phyloP scores from a whole-genome alignment of 2,329 filamentous ascomycete genomes.

The Penicillium expansum region DNA sequence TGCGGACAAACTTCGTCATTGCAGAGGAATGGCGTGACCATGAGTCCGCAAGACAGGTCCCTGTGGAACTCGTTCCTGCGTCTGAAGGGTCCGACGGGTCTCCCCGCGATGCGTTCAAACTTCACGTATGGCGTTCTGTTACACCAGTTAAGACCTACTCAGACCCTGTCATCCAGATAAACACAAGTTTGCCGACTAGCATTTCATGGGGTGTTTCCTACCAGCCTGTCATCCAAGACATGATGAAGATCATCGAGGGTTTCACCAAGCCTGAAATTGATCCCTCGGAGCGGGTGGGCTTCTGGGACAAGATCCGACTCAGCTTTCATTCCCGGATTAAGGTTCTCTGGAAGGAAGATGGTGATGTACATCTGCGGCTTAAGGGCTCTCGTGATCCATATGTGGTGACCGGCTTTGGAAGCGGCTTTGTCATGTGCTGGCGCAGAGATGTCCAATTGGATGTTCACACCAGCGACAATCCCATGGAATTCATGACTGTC shows the following conservation, averaged over 20 bases:
- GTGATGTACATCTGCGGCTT: constrained; percentile 87
- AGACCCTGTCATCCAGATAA: constrained; percentile 86
- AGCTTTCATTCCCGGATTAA: constrained; percentile 90
- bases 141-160: constrained; percentile 96
- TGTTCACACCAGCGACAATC: constrained; percentile 79
- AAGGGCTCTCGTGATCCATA: constrained; percentile 92
- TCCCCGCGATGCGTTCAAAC: constrained; percentile 65
- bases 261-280: constrained; percentile 96
- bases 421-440: constrained; percentile 98
- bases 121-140: constrained; percentile 86
- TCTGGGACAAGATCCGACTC: constrained; percentile 97
- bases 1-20: constrained; percentile 90
- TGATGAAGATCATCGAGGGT: constrained; percentile 99
- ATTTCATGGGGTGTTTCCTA: constrained; percentile 98
- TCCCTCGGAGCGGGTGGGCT: constrained; percentile 87
- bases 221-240: constrained; percentile 95
- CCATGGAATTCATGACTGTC: constrained; percentile 90
- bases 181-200: constrained; percentile 84
- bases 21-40: constrained; percentile 85
- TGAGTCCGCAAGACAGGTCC: constrained; percentile 75
- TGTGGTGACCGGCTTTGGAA: constrained; percentile 84
- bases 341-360: constrained; percentile 90
- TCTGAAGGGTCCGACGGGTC: constrained; percentile 56
- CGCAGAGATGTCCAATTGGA: constrained; percentile 87
- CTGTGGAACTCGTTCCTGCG: constrained; percentile 79